These are phyloP conservation scores for Rutstroemia sp. DNA, from an alignment of 2,329 filamentous ascomycete genomes.

Conservation along the genomic window DNA sequence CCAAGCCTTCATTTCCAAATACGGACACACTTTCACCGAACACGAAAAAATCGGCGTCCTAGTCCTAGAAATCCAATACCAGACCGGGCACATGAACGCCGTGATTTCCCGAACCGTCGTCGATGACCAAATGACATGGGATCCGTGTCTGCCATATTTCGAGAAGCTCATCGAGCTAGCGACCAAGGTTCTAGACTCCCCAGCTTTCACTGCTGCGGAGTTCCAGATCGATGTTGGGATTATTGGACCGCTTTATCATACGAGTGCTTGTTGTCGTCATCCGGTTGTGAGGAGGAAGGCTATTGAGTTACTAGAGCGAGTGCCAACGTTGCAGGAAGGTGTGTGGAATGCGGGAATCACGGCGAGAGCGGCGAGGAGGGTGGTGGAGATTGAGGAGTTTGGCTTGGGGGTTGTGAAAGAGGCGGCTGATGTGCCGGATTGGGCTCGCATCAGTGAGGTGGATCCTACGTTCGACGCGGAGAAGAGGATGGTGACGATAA, in stretches of 20 bases:
- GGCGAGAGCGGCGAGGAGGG: conserved; percentile 6
- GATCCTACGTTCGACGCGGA: neutral
- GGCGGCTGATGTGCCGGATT: conserved; percentile 13
- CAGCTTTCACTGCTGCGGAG: neutral
- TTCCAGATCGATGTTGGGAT: conserved; percentile 36
- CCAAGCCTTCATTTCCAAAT: conserved; percentile 43
- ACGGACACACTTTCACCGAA: conserved; percentile 37
- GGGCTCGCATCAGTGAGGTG: conserved; percentile 8
- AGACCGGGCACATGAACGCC: conserved; percentile 31
- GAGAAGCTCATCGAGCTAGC: conserved; percentile 48
- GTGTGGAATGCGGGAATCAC: conserved; percentile 48
- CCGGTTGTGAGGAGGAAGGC: conserved; percentile 48
- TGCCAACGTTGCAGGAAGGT: conserved; percentile 53
- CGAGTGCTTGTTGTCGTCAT: conserved; percentile 50
- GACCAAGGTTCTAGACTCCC: conserved; percentile 2
- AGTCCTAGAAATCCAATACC: conserved; percentile 51
- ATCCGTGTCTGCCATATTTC: conserved; percentile 44
- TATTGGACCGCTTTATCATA: conserved; percentile 54
- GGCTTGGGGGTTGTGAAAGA: conserved; percentile 5
- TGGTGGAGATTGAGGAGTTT: conserved; percentile 10
- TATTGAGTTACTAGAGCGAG: conserved; percentile 46
- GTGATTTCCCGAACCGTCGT: neutral
- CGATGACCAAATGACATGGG: conserved; percentile 42
- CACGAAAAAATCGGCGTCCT: conserved; percentile 47
- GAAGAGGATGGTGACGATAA: neutral